Evolutionary conservation across 108 stramenopile genomes (phyloP), one percentile per base, ranked within the genome.

Genomic region (Cylindrotheca fusiformis): DNA sequence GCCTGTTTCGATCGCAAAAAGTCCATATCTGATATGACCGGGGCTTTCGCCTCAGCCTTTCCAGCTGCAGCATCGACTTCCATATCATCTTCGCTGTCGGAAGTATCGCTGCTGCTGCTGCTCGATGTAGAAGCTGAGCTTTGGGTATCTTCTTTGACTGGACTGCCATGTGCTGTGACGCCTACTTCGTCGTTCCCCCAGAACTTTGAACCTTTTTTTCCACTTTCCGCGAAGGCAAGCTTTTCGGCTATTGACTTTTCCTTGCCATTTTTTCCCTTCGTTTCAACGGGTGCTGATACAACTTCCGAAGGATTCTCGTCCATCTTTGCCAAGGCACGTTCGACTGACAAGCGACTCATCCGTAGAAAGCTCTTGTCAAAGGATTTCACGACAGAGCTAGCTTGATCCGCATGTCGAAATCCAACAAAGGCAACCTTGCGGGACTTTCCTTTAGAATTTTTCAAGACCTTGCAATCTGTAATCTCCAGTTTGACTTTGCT

Each of bases 401-500:
- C 88, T 77, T 74, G 70, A 57, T 65, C 61, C 10, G 65, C 52
- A 6, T 76, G 75, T 23, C 80, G 75, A 54, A 91, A 87, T n/a
- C 93, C 93, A 20, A 87, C 82, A 72, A 94, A 94, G 4, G 84
- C 93, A 44, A 91, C 77, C 46, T 83, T 82, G 12, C 93, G 74
- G 46, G 79, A 85, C 56, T 71, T 74, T 10, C 78, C 85, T 20
- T 68, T 63, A 19, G 78, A 74, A 21, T 82, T 86, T 33, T 77
- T 84, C 32, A 92, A 68, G 21, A 92, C 68, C 47, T 73, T 78
- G 75, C 87, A 88, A 75, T 91, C 86, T 14, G 86, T 87, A 52
- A 90, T 76, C 22, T 65, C 56, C 32, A 85, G 32, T 51, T 36
- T 17, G 30, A 52, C 29, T 47, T 63, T 72, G 28, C 69, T 56